A percentile compares a stretch with the other conserved stretches of the same genome.
Conservation (phyloP, 2,329 filamentous ascomycete genomes). For the Peltaster fructicola region DNA sequence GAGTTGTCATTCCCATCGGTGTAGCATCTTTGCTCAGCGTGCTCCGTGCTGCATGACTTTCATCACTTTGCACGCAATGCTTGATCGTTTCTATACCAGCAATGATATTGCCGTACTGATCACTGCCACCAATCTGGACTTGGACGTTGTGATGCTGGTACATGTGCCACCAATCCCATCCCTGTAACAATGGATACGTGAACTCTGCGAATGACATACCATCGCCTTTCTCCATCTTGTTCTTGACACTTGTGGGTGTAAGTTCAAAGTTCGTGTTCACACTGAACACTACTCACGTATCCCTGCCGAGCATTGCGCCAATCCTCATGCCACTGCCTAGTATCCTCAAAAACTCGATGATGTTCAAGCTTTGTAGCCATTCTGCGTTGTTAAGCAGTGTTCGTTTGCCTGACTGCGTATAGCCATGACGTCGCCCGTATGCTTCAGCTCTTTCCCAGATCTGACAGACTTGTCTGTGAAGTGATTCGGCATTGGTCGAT, state of each 20-base stretch:
- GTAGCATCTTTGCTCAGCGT: slow-evolving; percentile 9
- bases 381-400: slow-evolving; percentile 62
- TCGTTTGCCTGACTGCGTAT: slow-evolving; percentile 48
- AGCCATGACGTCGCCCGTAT: slow-evolving; percentile 48
- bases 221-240: slow-evolving; percentile 64
- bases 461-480: slow-evolving; percentile 51
- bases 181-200: slow-evolving; percentile 79
- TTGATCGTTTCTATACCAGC: slow-evolving; percentile 77
- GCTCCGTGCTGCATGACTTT: slow-evolving; percentile 2
- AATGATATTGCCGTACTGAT: slow-evolving; percentile 93
- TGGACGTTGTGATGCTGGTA: slow-evolving; percentile 51
- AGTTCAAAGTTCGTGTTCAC: no score
- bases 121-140: slow-evolving; percentile 84
- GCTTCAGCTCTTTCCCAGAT: slow-evolving; percentile 58
- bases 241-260: slow-evolving; percentile 54
- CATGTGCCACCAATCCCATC: slow-evolving; percentile 91
- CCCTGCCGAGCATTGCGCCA: slow-evolving; percentile 72
- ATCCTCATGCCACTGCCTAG: slow-evolving; percentile 60
- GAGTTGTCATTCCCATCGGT: slow-evolving; percentile 78
- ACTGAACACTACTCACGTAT: slow-evolving; percentile 48
- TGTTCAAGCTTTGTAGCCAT: slow-evolving; percentile 58
- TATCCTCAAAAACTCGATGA: slow-evolving; percentile 58
- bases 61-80: slow-evolving; percentile 39
- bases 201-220: slow-evolving; percentile 94
- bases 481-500: slow-evolving; percentile 46